Conservation (phyloP, 352 stramenopile genomes). For the Pythium rhizo-oryzae region DNA sequence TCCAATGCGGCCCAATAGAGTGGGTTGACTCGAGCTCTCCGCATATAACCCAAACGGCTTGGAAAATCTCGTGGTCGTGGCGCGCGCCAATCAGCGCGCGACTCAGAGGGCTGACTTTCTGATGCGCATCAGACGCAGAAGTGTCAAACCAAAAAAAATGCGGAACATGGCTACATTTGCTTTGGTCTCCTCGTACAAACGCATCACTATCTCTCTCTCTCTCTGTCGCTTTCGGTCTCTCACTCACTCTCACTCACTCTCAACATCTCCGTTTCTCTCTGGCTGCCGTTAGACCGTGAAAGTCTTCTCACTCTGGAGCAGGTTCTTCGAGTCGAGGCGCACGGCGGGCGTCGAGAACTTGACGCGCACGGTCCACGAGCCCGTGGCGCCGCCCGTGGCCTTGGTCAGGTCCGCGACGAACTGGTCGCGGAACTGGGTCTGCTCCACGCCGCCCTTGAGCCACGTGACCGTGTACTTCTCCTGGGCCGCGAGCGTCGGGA, state of each 20-base stretch:
- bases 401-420: slow-evolving; percentile 18
- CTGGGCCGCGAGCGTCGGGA: slow-evolving; percentile 15
- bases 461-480: slow-evolving; percentile 40
- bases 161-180: slow-evolving; percentile 17
- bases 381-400: neutral
- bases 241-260: too few species aligned
- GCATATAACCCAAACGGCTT: too few species aligned
- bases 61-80: slow-evolving; percentile 24
- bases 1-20: too few species aligned
- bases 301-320: slow-evolving; percentile 7
- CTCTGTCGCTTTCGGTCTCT: too few species aligned
- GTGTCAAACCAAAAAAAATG: neutral
- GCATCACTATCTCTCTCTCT: too few species aligned
- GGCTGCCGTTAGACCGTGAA: neutral
- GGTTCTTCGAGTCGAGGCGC: slow-evolving; percentile 2
- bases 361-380: neutral
- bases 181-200: too few species aligned
- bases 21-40: neutral
- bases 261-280: neutral
- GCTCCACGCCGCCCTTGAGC: slow-evolving; percentile 28
- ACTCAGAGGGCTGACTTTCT: neutral
- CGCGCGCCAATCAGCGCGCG: slow-evolving; percentile 10
- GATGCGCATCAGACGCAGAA: neutral
- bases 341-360: slow-evolving; percentile 3
- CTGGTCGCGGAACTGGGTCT: slow-evolving; percentile 22